Evolutionary conservation across 106 monocot species (phyloP).

Genomic region (Acorus gramineus): DNA sequence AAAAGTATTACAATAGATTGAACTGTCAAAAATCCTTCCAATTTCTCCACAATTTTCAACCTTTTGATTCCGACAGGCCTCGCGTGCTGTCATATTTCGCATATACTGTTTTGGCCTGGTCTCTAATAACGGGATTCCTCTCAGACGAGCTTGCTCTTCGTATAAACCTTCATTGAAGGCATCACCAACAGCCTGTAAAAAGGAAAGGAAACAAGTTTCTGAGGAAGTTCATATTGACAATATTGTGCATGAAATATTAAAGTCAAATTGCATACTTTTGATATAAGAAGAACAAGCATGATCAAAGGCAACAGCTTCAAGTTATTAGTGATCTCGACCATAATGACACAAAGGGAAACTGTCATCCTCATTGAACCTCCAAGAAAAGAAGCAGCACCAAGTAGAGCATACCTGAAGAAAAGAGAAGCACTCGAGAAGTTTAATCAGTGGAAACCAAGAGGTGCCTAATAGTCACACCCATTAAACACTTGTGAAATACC

Average conservation of each 20-base stretch:
- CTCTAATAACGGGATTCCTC: conserved; percentile 85
- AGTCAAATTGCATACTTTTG: conserved; percentile 51
- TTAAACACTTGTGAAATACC: too few species aligned
- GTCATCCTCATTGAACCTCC: conserved; percentile 99
- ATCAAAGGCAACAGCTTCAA: conserved; percentile 86
- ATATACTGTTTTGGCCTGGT: conserved; percentile 84
- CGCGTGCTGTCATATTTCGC: conserved; percentile 81
- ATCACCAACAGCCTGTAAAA: conserved; percentile 88
- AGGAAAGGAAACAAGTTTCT: background rate
- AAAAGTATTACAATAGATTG: too few species aligned
- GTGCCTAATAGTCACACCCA: too few species aligned
- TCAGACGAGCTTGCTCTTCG: conserved; percentile 83
- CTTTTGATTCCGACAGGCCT: conserved; percentile 74
- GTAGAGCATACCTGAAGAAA: conserved; percentile 76
- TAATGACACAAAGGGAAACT: conserved; percentile 96
- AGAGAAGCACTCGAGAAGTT: background rate
- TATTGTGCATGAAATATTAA: background rate
- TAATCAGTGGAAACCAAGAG: background rate
- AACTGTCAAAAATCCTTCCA: too few species aligned
- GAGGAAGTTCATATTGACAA: too few species aligned
- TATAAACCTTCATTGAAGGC: conserved; percentile 93
- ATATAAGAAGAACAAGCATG: conserved; percentile 99
- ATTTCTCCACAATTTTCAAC: conserved; percentile 11
- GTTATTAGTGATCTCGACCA: conserved; percentile 99
- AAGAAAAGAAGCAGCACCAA: conserved; percentile 99